A percentile compares a stretch with the other conserved stretches of the same genome.
Evolutionary conservation across 2,329 filamentous ascomycete species (phyloP).

Genomic region (Calonectria crousiana): DNA sequence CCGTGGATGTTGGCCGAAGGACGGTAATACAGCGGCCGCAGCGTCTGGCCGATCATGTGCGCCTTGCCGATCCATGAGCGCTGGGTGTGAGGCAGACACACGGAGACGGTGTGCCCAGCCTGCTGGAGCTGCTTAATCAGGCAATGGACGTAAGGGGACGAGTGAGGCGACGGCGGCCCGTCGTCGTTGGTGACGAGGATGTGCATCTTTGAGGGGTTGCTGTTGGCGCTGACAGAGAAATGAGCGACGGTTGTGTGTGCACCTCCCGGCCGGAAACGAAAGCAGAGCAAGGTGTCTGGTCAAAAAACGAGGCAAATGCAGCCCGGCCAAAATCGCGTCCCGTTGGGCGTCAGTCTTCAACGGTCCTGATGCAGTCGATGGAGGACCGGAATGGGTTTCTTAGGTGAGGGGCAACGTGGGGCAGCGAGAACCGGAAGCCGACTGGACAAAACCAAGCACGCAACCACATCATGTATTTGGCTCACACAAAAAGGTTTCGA

Average conservation of each 20-base stretch:
- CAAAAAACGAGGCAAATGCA: not conserved
- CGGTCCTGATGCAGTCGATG: slow-evolving; percentile 14
- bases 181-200: slow-evolving; percentile 83
- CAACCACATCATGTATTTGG: slow-evolving; percentile 40
- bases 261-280: not conserved
- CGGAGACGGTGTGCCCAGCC: slow-evolving; percentile 88
- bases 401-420: slow-evolving; percentile 42
- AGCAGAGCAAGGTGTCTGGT: not conserved
- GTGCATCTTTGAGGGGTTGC: slow-evolving; percentile 61
- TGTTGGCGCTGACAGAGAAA: not conserved
- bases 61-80: slow-evolving; percentile 99
- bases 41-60: slow-evolving; percentile 90
- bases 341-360: slow-evolving; percentile 22
- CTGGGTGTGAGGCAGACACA: slow-evolving; percentile 91
- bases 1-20: slow-evolving; percentile 59
- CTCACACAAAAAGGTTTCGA: slow-evolving; percentile 25
- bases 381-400: slow-evolving; percentile 33
- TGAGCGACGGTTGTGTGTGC: not conserved
- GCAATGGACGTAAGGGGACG: slow-evolving; percentile 84
- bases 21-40: slow-evolving; percentile 88
- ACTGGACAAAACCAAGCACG: slow-evolving; percentile 36
- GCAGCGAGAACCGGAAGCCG: slow-evolving; percentile 30
- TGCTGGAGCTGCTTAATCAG: slow-evolving; percentile 77
- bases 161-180: slow-evolving; percentile 81
- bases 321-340: not conserved